A percentile compares a stretch with the other conserved stretches of the same genome.
phyloP scores from a whole-genome alignment of 164 flowering plant genomes.

The Macadamia tetraphylla region DNA sequence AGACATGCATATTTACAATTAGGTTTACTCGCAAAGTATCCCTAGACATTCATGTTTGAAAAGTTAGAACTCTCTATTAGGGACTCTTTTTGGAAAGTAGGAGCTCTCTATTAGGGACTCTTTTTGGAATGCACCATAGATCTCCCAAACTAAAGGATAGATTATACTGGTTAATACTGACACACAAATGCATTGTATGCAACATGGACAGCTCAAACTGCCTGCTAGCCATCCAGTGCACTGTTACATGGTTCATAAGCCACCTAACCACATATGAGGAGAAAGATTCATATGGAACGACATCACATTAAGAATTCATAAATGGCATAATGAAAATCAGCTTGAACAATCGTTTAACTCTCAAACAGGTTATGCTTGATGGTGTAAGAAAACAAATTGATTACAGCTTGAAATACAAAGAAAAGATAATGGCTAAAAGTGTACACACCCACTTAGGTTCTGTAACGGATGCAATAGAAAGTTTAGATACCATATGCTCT shows the following conservation, averaged over 20 bases:
- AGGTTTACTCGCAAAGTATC: neutral
- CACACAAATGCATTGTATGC: neutral
- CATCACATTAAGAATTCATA: no score
- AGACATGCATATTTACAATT: neutral
- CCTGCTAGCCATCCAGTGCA: neutral
- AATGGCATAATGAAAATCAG: neutral
- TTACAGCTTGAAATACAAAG: no score
- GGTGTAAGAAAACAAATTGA: no score
- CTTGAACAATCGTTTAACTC: neutral
- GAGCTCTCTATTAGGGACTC: neutral
- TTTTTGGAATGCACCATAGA: neutral
- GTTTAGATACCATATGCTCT: no score
- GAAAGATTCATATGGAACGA: neutral
- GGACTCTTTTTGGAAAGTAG: neutral
- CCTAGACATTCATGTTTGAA: neutral
- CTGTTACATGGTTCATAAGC: neutral
- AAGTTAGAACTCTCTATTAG: neutral
- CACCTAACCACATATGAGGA: neutral
- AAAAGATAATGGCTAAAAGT: no score
- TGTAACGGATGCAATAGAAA: no score
- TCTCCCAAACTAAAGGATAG: neutral
- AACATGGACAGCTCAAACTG: neutral
- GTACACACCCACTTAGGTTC: no score
- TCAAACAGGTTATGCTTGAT: neutral
- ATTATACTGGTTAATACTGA: neutral